Evolutionary conservation across 306 rosid genomes (phyloP).

Genomic region (Prosopis cineraria): DNA sequence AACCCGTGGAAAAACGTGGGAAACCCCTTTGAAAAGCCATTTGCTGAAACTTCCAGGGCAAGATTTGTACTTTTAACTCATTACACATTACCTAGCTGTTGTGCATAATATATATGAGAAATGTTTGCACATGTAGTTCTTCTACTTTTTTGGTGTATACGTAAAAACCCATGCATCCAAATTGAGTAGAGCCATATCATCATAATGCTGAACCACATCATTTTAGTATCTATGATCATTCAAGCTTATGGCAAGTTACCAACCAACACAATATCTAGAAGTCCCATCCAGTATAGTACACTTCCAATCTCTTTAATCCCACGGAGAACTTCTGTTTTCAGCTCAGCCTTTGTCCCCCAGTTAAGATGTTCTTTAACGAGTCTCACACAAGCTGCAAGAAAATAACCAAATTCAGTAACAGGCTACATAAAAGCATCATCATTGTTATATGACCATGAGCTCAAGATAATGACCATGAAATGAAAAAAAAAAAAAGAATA

Average conservation of each 20-base stretch:
- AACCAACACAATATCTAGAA: conserved; percentile 94
- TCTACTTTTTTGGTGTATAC: neutral
- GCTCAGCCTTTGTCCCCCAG: conserved; percentile 87
- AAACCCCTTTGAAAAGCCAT: too few relatives aligned
- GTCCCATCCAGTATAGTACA: conserved; percentile 91
- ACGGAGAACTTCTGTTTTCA: conserved; percentile 86
- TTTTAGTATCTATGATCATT: neutral
- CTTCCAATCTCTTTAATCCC: conserved; percentile 99
- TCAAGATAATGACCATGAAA: conserved; percentile 13
- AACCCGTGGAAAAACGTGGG: too few relatives aligned
- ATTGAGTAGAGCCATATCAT: neutral
- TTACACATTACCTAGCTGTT: neutral
- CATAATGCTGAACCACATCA: neutral
- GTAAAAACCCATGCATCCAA: neutral
- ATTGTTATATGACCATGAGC: conserved; percentile 1
- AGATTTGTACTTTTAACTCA: neutral
- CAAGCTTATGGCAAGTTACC: conserved; percentile 42
- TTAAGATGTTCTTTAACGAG: conserved; percentile 88
- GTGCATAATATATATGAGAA: neutral
- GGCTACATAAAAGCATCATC: conserved; percentile 1
- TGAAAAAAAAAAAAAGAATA: neutral
- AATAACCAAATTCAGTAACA: conserved; percentile 9
- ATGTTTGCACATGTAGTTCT: neutral
- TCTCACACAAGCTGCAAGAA: conserved; percentile 77
- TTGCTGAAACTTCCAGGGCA: too few relatives aligned